These are phyloP conservation scores for Apophysomyces sp. DNA, from an alignment of 371 early-diverging fungal species.

Conservation along the genomic window DNA sequence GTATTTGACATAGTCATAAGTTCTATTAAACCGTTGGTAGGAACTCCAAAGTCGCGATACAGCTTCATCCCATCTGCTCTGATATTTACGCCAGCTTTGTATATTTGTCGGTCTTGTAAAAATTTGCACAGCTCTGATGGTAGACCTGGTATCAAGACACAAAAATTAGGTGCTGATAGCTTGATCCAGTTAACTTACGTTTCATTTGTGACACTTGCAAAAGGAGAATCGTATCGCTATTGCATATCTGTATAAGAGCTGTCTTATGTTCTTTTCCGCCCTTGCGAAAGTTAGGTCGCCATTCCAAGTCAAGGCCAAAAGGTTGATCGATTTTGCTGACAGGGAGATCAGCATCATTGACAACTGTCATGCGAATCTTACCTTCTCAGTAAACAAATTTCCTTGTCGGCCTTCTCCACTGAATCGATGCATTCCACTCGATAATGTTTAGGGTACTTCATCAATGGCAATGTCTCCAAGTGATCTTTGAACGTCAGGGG, in stretches of 20 bases:
- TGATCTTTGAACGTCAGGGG: slow-evolving; percentile 7
- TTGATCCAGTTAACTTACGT: slow-evolving; percentile 11
- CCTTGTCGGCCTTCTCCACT: slow-evolving; percentile 8
- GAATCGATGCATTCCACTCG: slow-evolving; percentile 15
- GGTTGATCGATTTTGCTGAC: not conserved
- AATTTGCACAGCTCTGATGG: slow-evolving; percentile 39
- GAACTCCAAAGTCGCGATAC: slow-evolving; percentile 48
- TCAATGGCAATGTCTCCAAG: slow-evolving; percentile 6
- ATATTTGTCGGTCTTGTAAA: slow-evolving; percentile 30
- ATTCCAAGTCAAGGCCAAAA: slow-evolving; percentile 62
- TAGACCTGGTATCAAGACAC: slow-evolving; percentile 17
- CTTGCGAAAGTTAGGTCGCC: slow-evolving; percentile 46
- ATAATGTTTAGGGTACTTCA: slow-evolving; percentile 20
- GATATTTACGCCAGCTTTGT: slow-evolving; percentile 59
- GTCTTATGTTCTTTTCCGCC: slow-evolving; percentile 37
- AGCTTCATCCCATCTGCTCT: slow-evolving; percentile 49
- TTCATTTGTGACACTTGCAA: slow-evolving; percentile 48
- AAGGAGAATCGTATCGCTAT: slow-evolving; percentile 37
- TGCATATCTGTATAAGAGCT: slow-evolving; percentile 55
- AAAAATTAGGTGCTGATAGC: not conserved
- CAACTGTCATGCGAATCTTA: not conserved
- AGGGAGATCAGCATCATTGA: not conserved
- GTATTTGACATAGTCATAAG: slow-evolving; percentile 29
- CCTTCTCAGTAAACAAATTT: not conserved
- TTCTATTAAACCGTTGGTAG: slow-evolving; percentile 56